Conservation (phyloP, 306 rosid genomes). For the Gillenia trifoliata region DNA sequence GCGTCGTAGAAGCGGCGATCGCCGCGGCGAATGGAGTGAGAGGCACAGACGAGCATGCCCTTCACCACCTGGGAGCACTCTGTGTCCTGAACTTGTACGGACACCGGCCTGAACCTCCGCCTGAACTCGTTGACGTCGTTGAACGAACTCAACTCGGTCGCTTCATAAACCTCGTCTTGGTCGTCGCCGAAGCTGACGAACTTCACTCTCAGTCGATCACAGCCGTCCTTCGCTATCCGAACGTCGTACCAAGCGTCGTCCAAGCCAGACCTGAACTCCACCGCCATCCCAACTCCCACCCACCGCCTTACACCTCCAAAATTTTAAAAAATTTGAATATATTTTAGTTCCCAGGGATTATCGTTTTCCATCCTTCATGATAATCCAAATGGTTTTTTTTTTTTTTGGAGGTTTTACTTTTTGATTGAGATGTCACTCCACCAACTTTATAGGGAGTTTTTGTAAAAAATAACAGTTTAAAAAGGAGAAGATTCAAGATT, state of each 20-base stretch:
- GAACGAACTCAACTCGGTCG: conserved; percentile 6
- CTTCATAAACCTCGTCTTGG: conserved; percentile 7
- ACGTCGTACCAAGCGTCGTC: conserved; percentile 50
- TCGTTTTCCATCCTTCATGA: no score
- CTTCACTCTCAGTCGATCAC: conserved; percentile 19
- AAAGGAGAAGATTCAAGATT: no score
- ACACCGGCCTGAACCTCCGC: conserved; percentile 30
- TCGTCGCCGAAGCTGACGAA: conserved; percentile 18
- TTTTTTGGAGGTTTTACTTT: no score
- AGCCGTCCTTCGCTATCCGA: conserved; percentile 14
- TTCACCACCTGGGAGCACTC: conserved; percentile 23
- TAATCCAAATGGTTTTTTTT: no score
- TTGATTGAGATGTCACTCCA: no score
- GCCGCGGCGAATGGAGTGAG: conserved; percentile 11
- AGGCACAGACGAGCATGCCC: conserved; percentile 33
- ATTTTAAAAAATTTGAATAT: not conserved
- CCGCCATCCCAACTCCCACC: not conserved
- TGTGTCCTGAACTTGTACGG: conserved; percentile 41
- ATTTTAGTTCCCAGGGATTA: no score
- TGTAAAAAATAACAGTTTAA: no score
- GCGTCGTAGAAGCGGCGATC: conserved; percentile 51
- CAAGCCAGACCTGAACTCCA: conserved; percentile 26
- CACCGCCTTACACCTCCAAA: not conserved
- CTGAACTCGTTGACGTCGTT: conserved; percentile 23
- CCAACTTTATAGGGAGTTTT: no score